Base-by-base conservation (phyloP, 176 grass and related monocot genomes). In the Oryza officinalis region DNA sequence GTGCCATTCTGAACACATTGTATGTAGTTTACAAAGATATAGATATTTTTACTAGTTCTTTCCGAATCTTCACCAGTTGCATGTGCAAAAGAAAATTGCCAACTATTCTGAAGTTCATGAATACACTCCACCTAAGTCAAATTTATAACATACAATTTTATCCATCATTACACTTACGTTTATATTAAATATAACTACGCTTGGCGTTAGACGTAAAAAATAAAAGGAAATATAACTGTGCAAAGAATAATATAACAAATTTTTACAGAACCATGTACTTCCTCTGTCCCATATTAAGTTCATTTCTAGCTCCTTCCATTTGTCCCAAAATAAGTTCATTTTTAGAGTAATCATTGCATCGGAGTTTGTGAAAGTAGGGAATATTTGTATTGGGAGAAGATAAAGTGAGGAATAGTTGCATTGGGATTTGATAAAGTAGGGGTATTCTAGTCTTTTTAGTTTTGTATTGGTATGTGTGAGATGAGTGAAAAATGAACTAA, bases 1-100 rank as follows among this genome's bases (percentile, higher is more conserved):
- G 80, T 70, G 50, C 32, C 30, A 83, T 69, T 65, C 43, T 32
- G 14, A 81, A 85, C 54, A 80, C 74, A 43, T 25, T 80, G 35
- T 41, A 46, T 20, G 43, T 71, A 17, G 11, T 50, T 66, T 28
- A 27, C 46, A 63, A 27, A 41, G 37, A 26, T 73, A 71, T 38
- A 75, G 50, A 74, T 31, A 67, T 60, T 59, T 59, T 22, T 20
- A 9, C 52, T 59, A 59, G 57, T 25, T 61, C 1, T n/a, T 61
- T 61, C 22, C 22, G 2, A n/a, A 13, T 23, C 57, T 60, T 60
- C 57, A 25, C 57, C 25, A 25, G 57, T 61, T 61, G 57, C 57
- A 61, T 9, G 18, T 61, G n/a, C 57, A 61, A 61, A 61, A 25
- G 57, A 61, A 57, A 61, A 61, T 25, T 57, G 20, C 20, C 7